These are phyloP conservation scores for Silene uniflora DNA, from an alignment of 148 eudicot genomes.

Conservation along the genomic window DNA sequence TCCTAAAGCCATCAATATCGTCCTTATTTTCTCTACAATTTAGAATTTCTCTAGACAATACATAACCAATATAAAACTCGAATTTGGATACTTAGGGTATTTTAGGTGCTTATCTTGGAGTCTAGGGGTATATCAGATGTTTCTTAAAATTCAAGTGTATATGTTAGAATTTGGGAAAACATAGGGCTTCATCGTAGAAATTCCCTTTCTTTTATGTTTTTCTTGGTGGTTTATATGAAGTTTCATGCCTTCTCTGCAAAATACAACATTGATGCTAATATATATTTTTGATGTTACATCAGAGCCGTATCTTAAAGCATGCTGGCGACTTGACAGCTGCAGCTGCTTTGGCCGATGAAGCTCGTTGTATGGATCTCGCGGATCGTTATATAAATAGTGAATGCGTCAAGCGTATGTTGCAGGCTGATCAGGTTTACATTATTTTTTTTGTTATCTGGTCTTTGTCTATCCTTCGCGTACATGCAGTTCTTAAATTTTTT, in stretches of 20 bases:
- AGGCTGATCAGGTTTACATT: conserved; percentile 84
- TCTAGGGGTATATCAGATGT: no score
- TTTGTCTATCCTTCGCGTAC: neutral
- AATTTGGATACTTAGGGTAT: neutral
- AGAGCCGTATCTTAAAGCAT: conserved; percentile 97
- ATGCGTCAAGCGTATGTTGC: conserved; percentile 96
- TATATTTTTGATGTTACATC: conserved; percentile 19
- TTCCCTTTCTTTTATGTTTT: neutral
- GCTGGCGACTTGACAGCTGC: conserved; percentile 91
- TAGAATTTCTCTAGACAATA: no score
- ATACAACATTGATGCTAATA: conserved; percentile 1
- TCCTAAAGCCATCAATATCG: no score
- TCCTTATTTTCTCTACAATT: no score
- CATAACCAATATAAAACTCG: no score
- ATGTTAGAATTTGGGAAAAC: no score
- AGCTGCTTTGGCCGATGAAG: conserved; percentile 99
- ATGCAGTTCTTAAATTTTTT: conserved; percentile 12
- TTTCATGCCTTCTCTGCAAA: neutral
- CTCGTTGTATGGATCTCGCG: conserved; percentile 99
- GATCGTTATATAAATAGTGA: conserved; percentile 95
- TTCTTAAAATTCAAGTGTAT: no score
- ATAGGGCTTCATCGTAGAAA: no score
- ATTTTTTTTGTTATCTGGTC: neutral
- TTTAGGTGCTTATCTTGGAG: neutral
- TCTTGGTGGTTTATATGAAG: neutral